A percentile compares a stretch with the other conserved stretches of the same genome.
Evolutionary conservation across 108 stramenopile species (phyloP).

Genomic region (Seminavis robusta): DNA sequence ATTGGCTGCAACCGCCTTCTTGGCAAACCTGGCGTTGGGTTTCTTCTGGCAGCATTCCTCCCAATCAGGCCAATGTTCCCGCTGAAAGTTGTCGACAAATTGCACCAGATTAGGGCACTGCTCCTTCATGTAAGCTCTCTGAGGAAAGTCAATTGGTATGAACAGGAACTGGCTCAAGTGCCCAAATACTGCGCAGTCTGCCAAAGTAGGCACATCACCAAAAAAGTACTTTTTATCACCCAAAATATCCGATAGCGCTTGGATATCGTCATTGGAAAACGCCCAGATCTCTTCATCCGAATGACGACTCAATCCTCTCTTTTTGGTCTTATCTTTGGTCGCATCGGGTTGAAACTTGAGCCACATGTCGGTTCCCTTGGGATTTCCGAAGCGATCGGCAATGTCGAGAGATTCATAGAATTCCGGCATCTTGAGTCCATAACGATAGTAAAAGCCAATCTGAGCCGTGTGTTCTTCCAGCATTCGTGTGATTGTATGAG

Average conservation of each 20-base stretch:
- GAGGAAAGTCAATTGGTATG: conserved; percentile 15
- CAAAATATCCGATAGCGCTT: conserved; percentile 10
- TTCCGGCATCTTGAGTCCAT: conserved; percentile 4
- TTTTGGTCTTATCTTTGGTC: not conserved
- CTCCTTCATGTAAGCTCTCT: conserved; percentile 7
- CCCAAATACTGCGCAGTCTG: conserved; percentile 16
- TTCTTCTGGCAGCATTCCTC: not conserved
- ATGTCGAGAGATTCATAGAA: conserved; percentile 1
- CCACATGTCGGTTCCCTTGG: not conserved
- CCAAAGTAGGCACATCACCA: conserved; percentile 1
- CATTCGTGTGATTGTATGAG: conserved; percentile 9
- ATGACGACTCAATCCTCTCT: conserved; percentile 12
- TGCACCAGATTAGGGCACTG: conserved; percentile 11
- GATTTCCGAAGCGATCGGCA: not conserved
- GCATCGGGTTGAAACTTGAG: not conserved
- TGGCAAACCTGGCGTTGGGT: too few relatives aligned
- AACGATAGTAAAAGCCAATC: conserved; percentile 20
- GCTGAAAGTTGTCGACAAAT: conserved; percentile 8
- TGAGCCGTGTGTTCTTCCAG: conserved; percentile 17
- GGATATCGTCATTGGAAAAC: conserved; percentile 10
- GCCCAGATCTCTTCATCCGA: conserved; percentile 10
- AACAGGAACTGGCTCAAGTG: conserved; percentile 13
- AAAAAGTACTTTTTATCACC: conserved; percentile 6
- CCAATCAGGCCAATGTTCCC: conserved; percentile 10
- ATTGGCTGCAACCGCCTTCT: too few relatives aligned